Base-by-base conservation (phyloP, 129 eudicot genomes). In the Heracleum sosnowskyi region DNA sequence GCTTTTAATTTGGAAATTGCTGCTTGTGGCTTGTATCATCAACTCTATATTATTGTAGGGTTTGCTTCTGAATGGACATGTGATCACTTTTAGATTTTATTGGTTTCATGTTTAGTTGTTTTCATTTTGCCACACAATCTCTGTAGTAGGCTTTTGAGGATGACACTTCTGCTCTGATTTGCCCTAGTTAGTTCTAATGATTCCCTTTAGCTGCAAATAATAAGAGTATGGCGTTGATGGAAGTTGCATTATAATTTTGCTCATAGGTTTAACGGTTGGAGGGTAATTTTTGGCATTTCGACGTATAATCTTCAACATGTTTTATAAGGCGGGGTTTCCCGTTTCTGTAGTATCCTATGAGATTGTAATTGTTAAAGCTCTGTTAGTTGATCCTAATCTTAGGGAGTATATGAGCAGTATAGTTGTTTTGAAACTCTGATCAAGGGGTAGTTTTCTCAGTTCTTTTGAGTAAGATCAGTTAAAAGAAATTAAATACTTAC, bases 21-120 rank as follows among this genome's bases (percentile, higher is more conserved):
- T 74, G 84, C 74, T 78, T 75, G 89, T 78, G 78, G 84, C 76
- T 77, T 75, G 87, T 84, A 84, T 77, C 84, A 78, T 79, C 85
- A 55, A 77, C 15, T 35, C 46, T 36, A 70, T 80, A 73, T 80
- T 83, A 81, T 62, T 79, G 78, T 86, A 76, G 83, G 86, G 77
- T 76, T 83, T 83, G 69, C 77, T 77, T 82, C 45, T 77, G 39
- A 81, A 60, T 41, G 66, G 76, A 41, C 88, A 79, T 85, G 84
- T 62, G 46, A 35, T 70, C 75, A 10, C 29, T 39, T 24, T 70
- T 24, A 70, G 75, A 35, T 22, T 70, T 70, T 39, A 10, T 7
- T 11, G 1, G 28, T 70, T 22, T 24, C 47, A 18, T 70, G 47
- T 35, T 69, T 69, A 69, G 39, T 37, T 69, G 46, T 20, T 70